Evolutionary conservation across 495 filamentous ascomycete genomes (phyloP).

Genomic region (Tuber melanosporum): DNA sequence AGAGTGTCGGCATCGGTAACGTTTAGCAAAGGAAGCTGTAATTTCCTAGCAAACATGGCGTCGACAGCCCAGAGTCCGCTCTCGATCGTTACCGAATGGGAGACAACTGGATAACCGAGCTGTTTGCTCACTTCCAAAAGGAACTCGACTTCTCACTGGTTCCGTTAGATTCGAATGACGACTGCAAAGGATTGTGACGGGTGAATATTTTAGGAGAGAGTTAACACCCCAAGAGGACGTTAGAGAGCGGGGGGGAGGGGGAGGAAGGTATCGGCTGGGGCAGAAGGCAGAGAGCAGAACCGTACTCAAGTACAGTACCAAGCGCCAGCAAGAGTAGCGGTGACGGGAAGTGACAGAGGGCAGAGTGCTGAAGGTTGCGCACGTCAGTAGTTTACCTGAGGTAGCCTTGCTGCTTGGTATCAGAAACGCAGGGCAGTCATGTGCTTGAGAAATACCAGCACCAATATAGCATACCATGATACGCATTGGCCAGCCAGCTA

Average conservation of each 20-base stretch:
- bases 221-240: not conserved
- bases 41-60: not conserved
- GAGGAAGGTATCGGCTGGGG: not conserved
- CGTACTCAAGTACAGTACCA: not conserved
- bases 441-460: not conserved
- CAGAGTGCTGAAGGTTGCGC: not conserved
- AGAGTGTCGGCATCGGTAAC: constrained; percentile 28
- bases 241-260: not conserved
- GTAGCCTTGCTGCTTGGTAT: not conserved
- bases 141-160: not conserved
- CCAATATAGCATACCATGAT: not conserved
- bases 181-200: not conserved
- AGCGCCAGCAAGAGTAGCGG: not conserved
- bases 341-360: not conserved
- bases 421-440: not conserved
- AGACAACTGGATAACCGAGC: not conserved
- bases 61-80: not conserved
- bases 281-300: not conserved
- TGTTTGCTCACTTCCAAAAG: not conserved
- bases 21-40: constrained; percentile 22
- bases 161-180: not conserved
- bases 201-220: not conserved
- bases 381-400: not conserved
- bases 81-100: not conserved
- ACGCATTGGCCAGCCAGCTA: not conserved